phyloP scores from a whole-genome alignment of 2,329 filamentous ascomycete genomes.

The Paramyrothecium sp. region DNA sequence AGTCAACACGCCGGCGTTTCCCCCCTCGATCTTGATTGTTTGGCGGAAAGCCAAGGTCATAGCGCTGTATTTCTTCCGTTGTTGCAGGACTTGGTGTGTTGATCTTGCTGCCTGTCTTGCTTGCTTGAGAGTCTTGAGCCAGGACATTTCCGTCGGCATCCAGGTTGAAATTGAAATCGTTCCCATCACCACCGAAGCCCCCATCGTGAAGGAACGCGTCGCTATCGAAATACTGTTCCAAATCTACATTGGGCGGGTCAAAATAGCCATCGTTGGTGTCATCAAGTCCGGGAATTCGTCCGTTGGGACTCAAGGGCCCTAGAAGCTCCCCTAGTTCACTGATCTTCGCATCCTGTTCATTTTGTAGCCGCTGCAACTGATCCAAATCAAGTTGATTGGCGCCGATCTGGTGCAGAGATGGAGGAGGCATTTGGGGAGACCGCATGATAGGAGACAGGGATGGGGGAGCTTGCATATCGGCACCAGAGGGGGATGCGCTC shows the following conservation, averaged over 20 bases:
- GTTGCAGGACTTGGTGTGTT: constrained; percentile 44
- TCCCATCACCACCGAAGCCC: constrained; percentile 39
- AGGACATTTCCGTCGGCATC: constrained; percentile 29
- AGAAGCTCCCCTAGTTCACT: constrained; percentile 72
- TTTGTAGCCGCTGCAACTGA: constrained; percentile 73
- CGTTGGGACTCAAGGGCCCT: constrained; percentile 77
- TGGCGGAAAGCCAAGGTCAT: constrained; percentile 31
- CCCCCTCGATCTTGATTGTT: constrained; percentile 21
- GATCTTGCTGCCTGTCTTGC: constrained; percentile 19
- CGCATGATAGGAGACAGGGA: constrained; percentile 51
- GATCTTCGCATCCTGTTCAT: constrained; percentile 75
- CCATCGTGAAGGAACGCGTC: constrained; percentile 36
- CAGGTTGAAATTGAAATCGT: constrained; percentile 52
- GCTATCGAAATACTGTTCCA: constrained; percentile 51
- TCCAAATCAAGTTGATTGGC: constrained; percentile 76
- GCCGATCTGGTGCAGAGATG: constrained; percentile 61
- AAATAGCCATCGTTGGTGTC: constrained; percentile 35
- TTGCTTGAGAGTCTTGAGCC: background rate
- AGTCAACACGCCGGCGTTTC: constrained; percentile 38
- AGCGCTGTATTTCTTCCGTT: constrained; percentile 49
- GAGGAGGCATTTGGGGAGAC: constrained; percentile 38
- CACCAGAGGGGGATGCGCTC: constrained; percentile 20
- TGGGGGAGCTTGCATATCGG: constrained; percentile 22
- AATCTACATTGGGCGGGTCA: constrained; percentile 38
- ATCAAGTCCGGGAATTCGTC: constrained; percentile 70